Evolutionary conservation across 2,329 filamentous ascomycete genomes (phyloP).

Genomic region (Chaetomiaceae sp.): DNA sequence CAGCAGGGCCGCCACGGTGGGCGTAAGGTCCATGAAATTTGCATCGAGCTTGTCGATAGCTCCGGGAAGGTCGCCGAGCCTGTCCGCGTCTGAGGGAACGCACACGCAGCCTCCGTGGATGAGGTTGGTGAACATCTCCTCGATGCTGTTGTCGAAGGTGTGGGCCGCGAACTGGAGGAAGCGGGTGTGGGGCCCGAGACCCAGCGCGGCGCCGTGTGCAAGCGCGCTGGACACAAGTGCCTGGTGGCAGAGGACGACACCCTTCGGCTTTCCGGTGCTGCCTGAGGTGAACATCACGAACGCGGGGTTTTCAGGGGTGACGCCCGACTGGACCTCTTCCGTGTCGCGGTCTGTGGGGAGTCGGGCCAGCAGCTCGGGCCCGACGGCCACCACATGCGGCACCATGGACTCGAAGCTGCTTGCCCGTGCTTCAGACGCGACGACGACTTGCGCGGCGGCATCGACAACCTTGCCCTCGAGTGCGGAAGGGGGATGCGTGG

Average conservation of each 20-base stretch:
- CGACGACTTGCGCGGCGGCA: constrained; percentile 18
- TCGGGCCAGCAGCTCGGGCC: constrained; percentile 3
- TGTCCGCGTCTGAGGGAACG: constrained; percentile 37
- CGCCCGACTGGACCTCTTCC: constrained; percentile 1
- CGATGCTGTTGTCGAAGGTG: constrained; percentile 39
- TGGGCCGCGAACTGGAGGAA: constrained; percentile 33
- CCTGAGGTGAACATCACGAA: constrained; percentile 52
- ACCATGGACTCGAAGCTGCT: constrained; percentile 22
- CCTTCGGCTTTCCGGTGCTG: constrained; percentile 49
- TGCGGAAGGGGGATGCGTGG: constrained; percentile 21
- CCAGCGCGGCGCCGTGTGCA: constrained; percentile 17
- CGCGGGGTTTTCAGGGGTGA: constrained; percentile 14
- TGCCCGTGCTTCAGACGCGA: constrained; percentile 17
- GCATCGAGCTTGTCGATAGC: constrained; percentile 26
- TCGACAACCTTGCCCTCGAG: constrained; percentile 20
- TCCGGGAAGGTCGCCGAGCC: constrained; percentile 35
- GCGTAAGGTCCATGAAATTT: constrained; percentile 29
- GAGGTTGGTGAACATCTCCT: constrained; percentile 38
- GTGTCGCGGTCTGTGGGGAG: neutral
- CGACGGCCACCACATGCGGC: constrained; percentile 18
- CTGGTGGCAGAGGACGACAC: constrained; percentile 38
- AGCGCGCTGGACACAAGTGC: constrained; percentile 25
- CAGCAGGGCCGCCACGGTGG: constrained; percentile 28
- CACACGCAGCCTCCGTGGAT: constrained; percentile 39
- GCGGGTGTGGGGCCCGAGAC: constrained; percentile 19